Base-by-base conservation (phyloP, 768 basidiomycete species). In the Antrodiella citrinella region DNA sequence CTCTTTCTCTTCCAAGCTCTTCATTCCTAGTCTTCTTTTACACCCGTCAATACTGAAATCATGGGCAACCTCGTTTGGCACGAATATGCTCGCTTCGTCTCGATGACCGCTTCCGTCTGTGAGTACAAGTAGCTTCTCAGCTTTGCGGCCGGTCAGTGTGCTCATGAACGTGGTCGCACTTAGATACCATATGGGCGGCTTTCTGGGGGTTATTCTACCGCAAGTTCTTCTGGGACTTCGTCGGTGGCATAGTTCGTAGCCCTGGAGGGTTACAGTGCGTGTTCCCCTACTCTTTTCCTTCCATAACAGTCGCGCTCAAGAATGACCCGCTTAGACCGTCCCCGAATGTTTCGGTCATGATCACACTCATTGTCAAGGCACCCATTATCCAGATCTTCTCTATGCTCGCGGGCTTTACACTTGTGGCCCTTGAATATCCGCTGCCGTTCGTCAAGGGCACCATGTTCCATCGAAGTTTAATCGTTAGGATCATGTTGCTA, bases 181-280 rank as follows among this genome's bases (percentile, higher is more conserved):
- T 47, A 91, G 89, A 89, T 64, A 78, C 82, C 51, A 70, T 91
- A 10, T 91, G 88, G 90, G 83, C 86, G 12, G 72, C 78, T 25
- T 83, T 87, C 68, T 94, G 79, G 69, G 92, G 82, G 15, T 65
- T 93, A 12, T 71, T 85, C 58, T 92, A 81, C 70, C 87, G 91
- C 67, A 95, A 95, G 71, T 95, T 91, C 78, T 93, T 95, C 70
- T 95, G 89, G 87, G 93, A 95, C 71, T 91, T 95, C 63, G 70
- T 91, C n/a, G 83, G 81, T 52, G 91, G 87, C 44, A 83, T 75
- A 51, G 63, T 90, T 51, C 84, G 86, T 54, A 75, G 79, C 63
- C 87, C 87, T 23, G 87, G 87, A 69, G 87, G 87, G 48, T 50
- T 87, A 21, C 86, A 89, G 87, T 89, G 55, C 62, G 83, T 81